Base-by-base conservation (phyloP, 208 protist species). In the Cochliopodium minus region DNA sequence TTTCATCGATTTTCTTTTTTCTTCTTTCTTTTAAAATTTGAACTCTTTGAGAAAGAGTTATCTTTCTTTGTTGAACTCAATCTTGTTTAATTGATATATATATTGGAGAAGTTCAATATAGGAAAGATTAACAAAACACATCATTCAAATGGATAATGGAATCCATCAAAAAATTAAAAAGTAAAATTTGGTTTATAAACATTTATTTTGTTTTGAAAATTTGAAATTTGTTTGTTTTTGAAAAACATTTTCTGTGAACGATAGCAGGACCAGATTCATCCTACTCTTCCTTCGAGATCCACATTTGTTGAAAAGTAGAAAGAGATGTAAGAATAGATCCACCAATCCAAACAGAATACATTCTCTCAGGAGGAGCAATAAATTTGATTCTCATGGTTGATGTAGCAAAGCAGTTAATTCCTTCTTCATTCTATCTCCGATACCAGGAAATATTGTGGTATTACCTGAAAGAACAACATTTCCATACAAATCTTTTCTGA, bases 231-330 rank as follows among this genome's bases (percentile, higher is more conserved):
- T n/a, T n/a, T n/a, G n/a, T n/a, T n/a, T 52, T 11, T 74, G 76
- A 87, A 61, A 87, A 93, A 75, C 94, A 98, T 70, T 96, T 97
- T 66, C 80, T 81, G 78, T 97, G 88, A 22, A 97, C 85, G 57
- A 98, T 95, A 32, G 75, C 72, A 11, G 92, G 82, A 25, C 94
- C 94, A 46, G 72, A 69, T 73, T 98, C 93, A 52, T 97, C 86
- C 69, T 96, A 98, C 68, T 98, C 92, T 59, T 88, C 74, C 74
- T 95, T 93, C 61, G 88, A 87, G 61, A 99, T 92, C 88, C 92
- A 98, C 81, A 93, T 91, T 53, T 88, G 74, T 52, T 91, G 75
- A 75, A 98, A 97, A 25, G 87, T 92, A n/a, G 78, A 78, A 36
- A 98, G 79, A 28, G 86, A 92, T 17, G 91, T 85, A 28, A 97